Base-by-base conservation (phyloP, 2,329 filamentous ascomycete genomes). In the Xylariales sp. region DNA sequence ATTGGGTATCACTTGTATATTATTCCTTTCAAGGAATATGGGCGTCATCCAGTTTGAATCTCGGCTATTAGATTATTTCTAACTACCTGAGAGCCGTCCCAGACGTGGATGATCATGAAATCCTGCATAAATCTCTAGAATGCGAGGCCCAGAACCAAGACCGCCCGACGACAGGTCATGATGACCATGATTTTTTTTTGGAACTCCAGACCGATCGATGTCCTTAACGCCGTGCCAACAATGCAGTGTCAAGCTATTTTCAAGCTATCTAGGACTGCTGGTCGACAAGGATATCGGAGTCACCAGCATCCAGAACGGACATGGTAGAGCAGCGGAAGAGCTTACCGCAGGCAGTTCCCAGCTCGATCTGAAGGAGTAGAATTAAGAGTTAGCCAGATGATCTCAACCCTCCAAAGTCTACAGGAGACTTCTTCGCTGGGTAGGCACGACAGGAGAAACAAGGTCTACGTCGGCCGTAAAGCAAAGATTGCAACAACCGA, bases 281-380 rank as follows among this genome's bases (percentile, higher is more conserved):
- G 69, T 88, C 82, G 71, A 75, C 83, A 59, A 98, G 81, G 70
- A 98, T 98, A 72, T 98, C 93, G 56, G 88, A 95, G 82, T 97
- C 86, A 82, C 91, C 93, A 66, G 90, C 89, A 72, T 98, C 93
- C 54, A 97, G 76, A 65, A 97, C 85, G 58, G 90, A 84, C 86
- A 98, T 94, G 71, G 90, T 95, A 55, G 88, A 91, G 83, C 88
- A 95, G 58, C 89, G 82, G 85, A 95, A 98, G 65, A 98, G 85
- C 79, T 97, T 97, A 78, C 93, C 93, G 76, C 90, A 96, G 57
- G 89, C 90, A 64, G 90, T 97, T 63, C 93, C 93, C 54, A 98
- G 81, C 77, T 97, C 93, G 65, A 97, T 96, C 90, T 97, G 68
- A 67, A 20, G 43, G 41, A 46, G 47, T 46, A 49, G 47, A 55